These are phyloP conservation scores for Russula abietina DNA, from an alignment of 768 basidiomycete species.

Conservation along the genomic window DNA sequence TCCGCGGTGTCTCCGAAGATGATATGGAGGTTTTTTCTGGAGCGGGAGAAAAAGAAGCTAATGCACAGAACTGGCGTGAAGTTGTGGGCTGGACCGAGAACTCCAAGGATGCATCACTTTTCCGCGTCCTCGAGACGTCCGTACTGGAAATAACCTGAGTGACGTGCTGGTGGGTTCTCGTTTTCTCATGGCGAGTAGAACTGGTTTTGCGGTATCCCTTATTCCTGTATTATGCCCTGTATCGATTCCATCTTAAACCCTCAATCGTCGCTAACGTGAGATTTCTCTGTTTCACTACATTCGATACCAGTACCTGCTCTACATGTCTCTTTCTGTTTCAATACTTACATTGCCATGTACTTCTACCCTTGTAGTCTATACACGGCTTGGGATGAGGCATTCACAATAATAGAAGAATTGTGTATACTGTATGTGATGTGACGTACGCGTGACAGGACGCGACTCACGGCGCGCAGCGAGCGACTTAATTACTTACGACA, in stretches of 20 bases:
- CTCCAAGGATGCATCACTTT: slow-evolving; percentile 65
- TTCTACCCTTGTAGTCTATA: slow-evolving; percentile 20
- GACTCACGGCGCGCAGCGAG: not conserved
- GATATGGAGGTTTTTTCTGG: slow-evolving; percentile 68
- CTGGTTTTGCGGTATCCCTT: slow-evolving; percentile 17
- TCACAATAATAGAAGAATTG: not conserved
- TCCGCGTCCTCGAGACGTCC: slow-evolving; percentile 75
- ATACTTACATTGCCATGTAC: slow-evolving; percentile 19
- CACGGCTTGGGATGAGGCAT: slow-evolving; percentile 1
- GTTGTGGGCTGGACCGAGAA: slow-evolving; percentile 76
- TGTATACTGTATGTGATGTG: not conserved
- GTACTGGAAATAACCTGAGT: slow-evolving; percentile 61
- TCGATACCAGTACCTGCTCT: slow-evolving; percentile 4
- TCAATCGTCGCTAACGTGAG: not conserved
- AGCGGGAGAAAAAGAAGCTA: slow-evolving; percentile 84
- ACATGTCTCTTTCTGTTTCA: slow-evolving; percentile 9
- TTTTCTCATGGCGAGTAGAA: slow-evolving; percentile 3
- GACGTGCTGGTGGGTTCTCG: not conserved
- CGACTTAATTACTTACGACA: not conserved
- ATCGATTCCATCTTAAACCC: not conserved
- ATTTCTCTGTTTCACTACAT: slow-evolving; percentile 14
- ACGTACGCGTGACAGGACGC: slow-evolving; percentile 14
- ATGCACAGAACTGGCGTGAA: slow-evolving; percentile 74
- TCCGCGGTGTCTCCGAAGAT: slow-evolving; percentile 75
- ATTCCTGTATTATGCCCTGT: slow-evolving; percentile 23